Evolutionary conservation across 208 protist genomes (phyloP), one percentile per base, ranked within the genome.

Genomic region (Lotmaria passim): DNA sequence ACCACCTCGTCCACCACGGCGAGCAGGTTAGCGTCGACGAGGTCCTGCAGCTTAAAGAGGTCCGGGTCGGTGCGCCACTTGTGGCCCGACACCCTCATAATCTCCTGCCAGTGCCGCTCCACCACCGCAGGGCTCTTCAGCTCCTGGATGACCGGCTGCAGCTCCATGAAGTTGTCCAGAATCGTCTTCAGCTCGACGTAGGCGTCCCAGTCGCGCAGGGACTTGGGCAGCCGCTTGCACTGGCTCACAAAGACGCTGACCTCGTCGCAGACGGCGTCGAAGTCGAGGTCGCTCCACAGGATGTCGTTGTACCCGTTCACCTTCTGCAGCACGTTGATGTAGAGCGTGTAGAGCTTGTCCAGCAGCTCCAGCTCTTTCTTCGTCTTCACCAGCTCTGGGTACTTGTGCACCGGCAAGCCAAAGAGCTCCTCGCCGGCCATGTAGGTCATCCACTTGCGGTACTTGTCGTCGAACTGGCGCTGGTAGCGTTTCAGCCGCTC

Each of bases 351-450:
- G 19, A 99, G 89, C 79, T 93, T 95, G 60, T 98, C 89, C 0
- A 98, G 90, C 46, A 99, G 83, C 73, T 96, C 90, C 15, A 99
- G 82, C 71, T 98, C 91, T 65, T 94, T 95, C 73, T 95, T 92
- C 12, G 96, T 98, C 64, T 95, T 86, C 30, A 93, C 85, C 24
- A 98, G 77, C 68, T 99, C 93, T 21, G 96, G 93, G 76, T 98
- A 99, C 57, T 97, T 90, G 73, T 98, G 96, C 56, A 91, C 69
- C 7, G 91, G 91, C 56, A 99, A 75, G 19, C 97, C 97, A 65
- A 99, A 99, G 21, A 98, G 91, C 68, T 98, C 90, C 85, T 99
- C 98, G 38, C 98, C 96, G 5, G 91, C 95, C 82, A 88, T 91
- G 66, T 96, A 97, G 33, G 93, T 96, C 36, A 91, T 86, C 91